Base-by-base conservation (phyloP, 2,329 filamentous ascomycete genomes). In the Uncinocarpus reesii region DNA sequence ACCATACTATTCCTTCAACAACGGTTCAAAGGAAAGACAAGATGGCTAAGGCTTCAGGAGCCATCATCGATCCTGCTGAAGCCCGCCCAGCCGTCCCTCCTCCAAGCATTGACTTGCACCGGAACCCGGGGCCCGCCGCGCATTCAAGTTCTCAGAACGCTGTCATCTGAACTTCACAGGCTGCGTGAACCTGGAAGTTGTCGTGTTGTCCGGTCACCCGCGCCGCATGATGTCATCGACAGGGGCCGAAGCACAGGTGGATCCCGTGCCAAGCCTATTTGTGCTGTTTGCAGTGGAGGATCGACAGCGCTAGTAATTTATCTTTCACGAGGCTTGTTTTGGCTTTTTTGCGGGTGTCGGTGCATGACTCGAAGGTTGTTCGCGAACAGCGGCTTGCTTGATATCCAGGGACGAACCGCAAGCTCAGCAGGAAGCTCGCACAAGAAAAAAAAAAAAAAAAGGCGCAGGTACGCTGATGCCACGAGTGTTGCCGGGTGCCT, bases 151-250 rank as follows among this genome's bases (percentile, higher is more conserved):
- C 5, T 16, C 6, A 23, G 10, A 43, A 43, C 23, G 11, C 23
- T 32, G 28, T 34, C 20, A 37, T 37, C 35, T 23, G 35, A 37
- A 23, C 18, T 8, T 36, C 18, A 7, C 13, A 16, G 18, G 23
- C 10, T 20, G 7, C 6, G 16, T 11, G 13, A 38, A 16, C n/a
- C 11, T 8, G 4, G 36, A 34, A 21, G 15, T 43, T 32, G 26
- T 10, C 7, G n/a, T 21, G 28, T 29, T n/a, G 7, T 36, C 10
- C 6, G 16, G 13, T 44, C 31, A 20, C 31, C 18, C 29, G 29
- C 42, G 31, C 20, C 31, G 10, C 10, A n/a, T 45, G 42, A 45
- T 37, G 32, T 45, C 42, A 45, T 45, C 10, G 32, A 45, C 42
- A 45, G 32, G 42, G 42, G 20, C 42, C 31, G 31, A 36, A 29